Percentiles rank a stretch among this genome's conserved stretches.
Evolutionary conservation across 1,284 basidiomycete species (phyloP).

Genomic region (Fomes fomentarius): DNA sequence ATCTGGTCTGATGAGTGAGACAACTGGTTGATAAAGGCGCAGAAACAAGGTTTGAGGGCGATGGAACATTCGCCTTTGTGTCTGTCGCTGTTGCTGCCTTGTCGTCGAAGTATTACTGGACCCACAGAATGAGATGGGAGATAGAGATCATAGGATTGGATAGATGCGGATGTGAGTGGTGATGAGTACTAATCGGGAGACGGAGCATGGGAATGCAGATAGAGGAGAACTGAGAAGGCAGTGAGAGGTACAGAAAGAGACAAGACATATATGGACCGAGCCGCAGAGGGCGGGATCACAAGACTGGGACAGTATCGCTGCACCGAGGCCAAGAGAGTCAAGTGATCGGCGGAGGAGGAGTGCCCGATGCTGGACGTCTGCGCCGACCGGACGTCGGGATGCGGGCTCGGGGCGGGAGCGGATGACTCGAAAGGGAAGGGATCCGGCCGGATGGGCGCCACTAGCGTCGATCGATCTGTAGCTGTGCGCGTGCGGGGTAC

Average conservation of each 20-base stretch:
- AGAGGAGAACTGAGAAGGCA: too few species aligned
- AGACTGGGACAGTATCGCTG: background rate
- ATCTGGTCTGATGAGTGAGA: background rate
- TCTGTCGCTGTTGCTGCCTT: too few species aligned
- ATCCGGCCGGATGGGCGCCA: constrained; percentile 12
- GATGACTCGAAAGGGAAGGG: constrained; percentile 17
- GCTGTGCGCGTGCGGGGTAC: constrained; percentile 20
- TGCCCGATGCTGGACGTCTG: background rate
- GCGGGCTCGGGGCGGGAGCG: constrained; percentile 4
- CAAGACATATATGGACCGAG: background rate
- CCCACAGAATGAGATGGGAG: background rate
- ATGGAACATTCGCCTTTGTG: background rate
- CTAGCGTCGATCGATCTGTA: constrained; percentile 13
- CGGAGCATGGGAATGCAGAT: background rate
- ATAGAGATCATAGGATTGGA: background rate
- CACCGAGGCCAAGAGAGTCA: background rate
- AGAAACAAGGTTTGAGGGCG: background rate
- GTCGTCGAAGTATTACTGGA: background rate
- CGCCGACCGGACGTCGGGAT: background rate
- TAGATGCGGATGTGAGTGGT: background rate
- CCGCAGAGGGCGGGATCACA: background rate
- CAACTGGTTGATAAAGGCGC: background rate
- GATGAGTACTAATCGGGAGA: background rate
- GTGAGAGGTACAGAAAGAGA: background rate
- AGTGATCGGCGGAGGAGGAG: constrained; percentile 4